Base-by-base conservation (phyloP, 805 yeast species). In the Isabelozyma pseudorhagii region DNA sequence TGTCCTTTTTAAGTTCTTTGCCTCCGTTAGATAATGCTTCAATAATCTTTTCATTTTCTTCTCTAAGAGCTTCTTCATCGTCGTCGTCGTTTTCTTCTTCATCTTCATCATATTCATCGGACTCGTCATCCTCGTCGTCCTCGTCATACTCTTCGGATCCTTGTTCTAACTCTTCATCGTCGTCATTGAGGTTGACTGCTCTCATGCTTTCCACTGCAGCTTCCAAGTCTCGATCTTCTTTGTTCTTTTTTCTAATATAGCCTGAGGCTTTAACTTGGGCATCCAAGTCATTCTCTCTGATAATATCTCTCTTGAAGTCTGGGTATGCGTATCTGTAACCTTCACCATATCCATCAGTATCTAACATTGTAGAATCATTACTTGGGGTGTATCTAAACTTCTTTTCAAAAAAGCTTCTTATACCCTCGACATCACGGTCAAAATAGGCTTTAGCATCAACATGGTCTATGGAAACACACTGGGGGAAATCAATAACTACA, bases 401-500 rank as follows among this genome's bases (percentile, higher is more conserved):
- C 64, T 82, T 83, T 52, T 77, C 83, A 71, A 94, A 94, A 62
- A 93, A 94, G 43, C 84, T 77, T 54, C 91, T 78, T 47, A 94
- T 84, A 67, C 98, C 92, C 50, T 89, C 88, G 21, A 94, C 96
- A 69, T 94, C 99, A 71, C 99, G 80, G 58, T 89, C 82, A 68
- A 94, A 94, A 66, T 89, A 92, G 50, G 78, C 80, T 54, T 85
- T 85, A 6, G 98, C 97, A 64, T 94, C 97, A 3, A 75, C 77
- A 63, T 94, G 99, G 56, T 87, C 92, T 43, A 89, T 88, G 18
- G 97, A 89, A 14, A 94, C 87, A 82, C 97, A 93, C 69, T 94
- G 99, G 3, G 99, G 99, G 76, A 94, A 94, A 77, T 94, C 99
- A 60, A 94, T 93, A 27, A 94, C 97, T 17, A 92, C 86, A 60